Evolutionary conservation across 2,329 filamentous ascomycete genomes (phyloP), one percentile per base, ranked within the genome.

Genomic region (Botrytis tulipae): DNA sequence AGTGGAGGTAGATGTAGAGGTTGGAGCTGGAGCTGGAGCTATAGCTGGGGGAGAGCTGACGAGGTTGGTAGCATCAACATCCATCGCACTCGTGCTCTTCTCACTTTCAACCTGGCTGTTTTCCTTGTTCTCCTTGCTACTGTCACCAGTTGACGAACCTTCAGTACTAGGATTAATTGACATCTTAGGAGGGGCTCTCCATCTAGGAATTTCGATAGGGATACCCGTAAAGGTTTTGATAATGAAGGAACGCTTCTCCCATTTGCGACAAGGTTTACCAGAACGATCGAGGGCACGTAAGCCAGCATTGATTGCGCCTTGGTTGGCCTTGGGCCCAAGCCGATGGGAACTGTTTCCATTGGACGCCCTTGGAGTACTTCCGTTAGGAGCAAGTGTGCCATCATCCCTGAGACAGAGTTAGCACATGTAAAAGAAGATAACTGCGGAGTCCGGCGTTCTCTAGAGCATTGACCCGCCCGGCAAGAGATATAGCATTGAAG

Each of bases 241-340:
- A 67, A 87, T 87, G 81, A 98, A 93, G 73, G 90, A 88, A 76
- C 94, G 94, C 82, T 91, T 93, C 81, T 90, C 87, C 96, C 96
- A 99, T 82, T 91, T 95, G 77, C 95, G 93, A 83, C 95, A 98
- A 16, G 96, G 95, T 80, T 95, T 93, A 77, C 95, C 95, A 12
- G 92, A 92, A 75, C 95, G 91, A 83, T 99, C 96, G 76, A 99
- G 92, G 20, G 96, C 95, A 72, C 96, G 93, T 68, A 99, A 91
- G 70, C 94, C 93, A 72, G 96, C 96, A 81, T 99, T 99, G 87
- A 99, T 99, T 74, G 95, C 95, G 76, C 96, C 96, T 80, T 95
- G 93, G 82, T 98, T 98, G 70, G 95, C 95, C 83, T 98, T 98
- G 78, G 96, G 96, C 5, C 95, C 95, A 40, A 98, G 91, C 82